These are phyloP conservation scores for Aspergillus udagawae DNA, from an alignment of 2,329 filamentous ascomycete genomes.

Conservation along the genomic window DNA sequence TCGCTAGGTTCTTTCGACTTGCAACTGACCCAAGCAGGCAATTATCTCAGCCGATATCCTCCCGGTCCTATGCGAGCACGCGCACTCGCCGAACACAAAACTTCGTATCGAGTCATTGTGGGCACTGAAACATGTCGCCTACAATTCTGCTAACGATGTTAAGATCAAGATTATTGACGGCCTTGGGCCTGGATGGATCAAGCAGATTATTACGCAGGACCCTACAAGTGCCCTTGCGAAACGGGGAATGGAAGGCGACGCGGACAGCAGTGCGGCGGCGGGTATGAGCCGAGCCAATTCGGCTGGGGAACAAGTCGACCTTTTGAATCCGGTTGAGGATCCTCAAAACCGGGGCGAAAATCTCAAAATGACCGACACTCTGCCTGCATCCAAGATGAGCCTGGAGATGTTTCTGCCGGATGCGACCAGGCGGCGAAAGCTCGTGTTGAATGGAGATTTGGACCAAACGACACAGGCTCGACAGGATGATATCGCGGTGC, in stretches of 20 bases:
- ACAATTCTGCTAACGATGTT: constrained; percentile 64
- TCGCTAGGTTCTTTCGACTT: not conserved
- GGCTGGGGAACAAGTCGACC: constrained; percentile 56
- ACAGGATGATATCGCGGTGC: constrained; percentile 76
- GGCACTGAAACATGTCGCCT: constrained; percentile 87
- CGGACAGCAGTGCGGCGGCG: constrained; percentile 30
- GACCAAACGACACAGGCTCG: constrained; percentile 65
- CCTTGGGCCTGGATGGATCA: constrained; percentile 73
- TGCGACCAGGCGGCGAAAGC: constrained; percentile 38
- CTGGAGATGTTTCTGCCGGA: constrained; percentile 36
- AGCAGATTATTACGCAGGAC: constrained; percentile 68
- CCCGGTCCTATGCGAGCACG: constrained; percentile 74
- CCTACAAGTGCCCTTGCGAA: constrained; percentile 28
- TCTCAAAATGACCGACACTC: constrained; percentile 31
- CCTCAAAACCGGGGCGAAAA: constrained; percentile 27
- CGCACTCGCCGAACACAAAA: constrained; percentile 73
- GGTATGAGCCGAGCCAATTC: constrained; percentile 57
- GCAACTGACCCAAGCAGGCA: constrained; percentile 46
- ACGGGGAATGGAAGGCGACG: constrained; percentile 29
- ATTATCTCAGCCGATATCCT: constrained; percentile 72
- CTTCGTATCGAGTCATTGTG: constrained; percentile 83
- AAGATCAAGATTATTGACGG: constrained; percentile 76
- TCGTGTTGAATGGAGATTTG: constrained; percentile 60
- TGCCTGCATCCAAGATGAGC: constrained; percentile 40
- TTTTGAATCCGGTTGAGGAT: constrained; percentile 51